phyloP scores from a whole-genome alignment of 805 yeast species.

The Myxozyma kluyveri region DNA sequence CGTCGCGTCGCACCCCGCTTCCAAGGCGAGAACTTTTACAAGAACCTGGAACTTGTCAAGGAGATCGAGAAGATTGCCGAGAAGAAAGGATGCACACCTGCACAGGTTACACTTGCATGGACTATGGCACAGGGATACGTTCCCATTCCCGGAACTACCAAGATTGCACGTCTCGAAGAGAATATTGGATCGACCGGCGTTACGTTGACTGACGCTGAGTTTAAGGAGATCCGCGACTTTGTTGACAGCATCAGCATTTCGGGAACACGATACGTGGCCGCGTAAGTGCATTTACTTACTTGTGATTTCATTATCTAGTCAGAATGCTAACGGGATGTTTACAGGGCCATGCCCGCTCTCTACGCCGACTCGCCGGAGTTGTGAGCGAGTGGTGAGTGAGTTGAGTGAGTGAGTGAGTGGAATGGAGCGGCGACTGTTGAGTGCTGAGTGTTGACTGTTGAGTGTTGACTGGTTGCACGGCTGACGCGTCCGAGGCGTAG shows the following conservation, averaged over 20 bases:
- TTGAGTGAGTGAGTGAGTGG: too few species aligned
- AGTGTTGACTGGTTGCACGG: too few species aligned
- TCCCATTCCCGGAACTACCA: constrained; percentile 80
- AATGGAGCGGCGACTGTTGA: too few species aligned
- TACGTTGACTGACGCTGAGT: constrained; percentile 17
- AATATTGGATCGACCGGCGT: constrained; percentile 44
- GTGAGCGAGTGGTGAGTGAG: too few species aligned
- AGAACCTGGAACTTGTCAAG: constrained; percentile 52
- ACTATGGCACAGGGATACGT: constrained; percentile 51
- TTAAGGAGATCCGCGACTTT: constrained; percentile 15
- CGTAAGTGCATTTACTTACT: neutral
- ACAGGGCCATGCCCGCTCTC: too few species aligned
- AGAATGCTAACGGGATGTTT: too few species aligned
- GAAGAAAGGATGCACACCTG: constrained; percentile 47
- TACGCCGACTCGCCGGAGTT: constrained; percentile 17
- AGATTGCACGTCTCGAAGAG: constrained; percentile 56
- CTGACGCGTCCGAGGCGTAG: too few species aligned
- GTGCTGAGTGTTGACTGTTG: too few species aligned
- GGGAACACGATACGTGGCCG: constrained; percentile 9
- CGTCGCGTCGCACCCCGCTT: constrained; percentile 57
- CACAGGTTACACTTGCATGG: constrained; percentile 75
- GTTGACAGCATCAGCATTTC: constrained; percentile 16
- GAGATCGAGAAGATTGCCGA: constrained; percentile 52
- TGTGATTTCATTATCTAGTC: too few species aligned
- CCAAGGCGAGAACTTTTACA: constrained; percentile 51